Percentiles rank a stretch among this genome's conserved stretches.
These are phyloP conservation scores for Zygotorulaspora chibaensis DNA, from an alignment of 805 yeast genomes.

Conservation along the genomic window DNA sequence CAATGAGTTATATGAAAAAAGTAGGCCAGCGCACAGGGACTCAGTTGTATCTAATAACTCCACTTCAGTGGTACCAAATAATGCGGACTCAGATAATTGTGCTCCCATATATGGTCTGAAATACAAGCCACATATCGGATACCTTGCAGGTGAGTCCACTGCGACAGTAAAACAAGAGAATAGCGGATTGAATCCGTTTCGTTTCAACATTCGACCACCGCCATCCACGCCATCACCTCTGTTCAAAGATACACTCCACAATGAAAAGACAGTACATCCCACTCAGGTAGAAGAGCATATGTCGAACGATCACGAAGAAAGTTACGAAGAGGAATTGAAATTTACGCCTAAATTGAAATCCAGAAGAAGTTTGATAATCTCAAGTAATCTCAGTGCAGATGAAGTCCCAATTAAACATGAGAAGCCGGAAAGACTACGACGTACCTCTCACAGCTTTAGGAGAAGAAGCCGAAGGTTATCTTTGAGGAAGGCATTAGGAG, in stretches of 20 bases:
- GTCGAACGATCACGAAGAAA: conserved; percentile 13
- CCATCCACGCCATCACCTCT: neutral
- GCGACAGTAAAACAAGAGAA: conserved; percentile 14
- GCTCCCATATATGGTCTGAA: conserved; percentile 9
- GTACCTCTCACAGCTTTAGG: neutral
- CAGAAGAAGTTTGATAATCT: conserved; percentile 16
- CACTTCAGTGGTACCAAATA: conserved; percentile 17
- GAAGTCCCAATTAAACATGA: conserved; percentile 6
- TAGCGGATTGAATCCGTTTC: conserved; percentile 8
- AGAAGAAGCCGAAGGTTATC: conserved; percentile 4
- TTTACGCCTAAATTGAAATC: conserved; percentile 26
- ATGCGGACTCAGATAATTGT: conserved; percentile 8
- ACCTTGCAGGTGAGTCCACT: conserved; percentile 6
- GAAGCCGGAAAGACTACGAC: conserved; percentile 1
- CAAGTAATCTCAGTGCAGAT: conserved; percentile 1
- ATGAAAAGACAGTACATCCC: neutral
- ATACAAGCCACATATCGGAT: conserved; percentile 3
- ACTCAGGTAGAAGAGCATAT: neutral
- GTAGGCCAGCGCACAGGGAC: conserved; percentile 16
- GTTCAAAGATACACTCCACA: conserved; percentile 1
- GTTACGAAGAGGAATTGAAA: conserved; percentile 33
- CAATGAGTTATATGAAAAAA: conserved; percentile 22
- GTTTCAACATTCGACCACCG: neutral
- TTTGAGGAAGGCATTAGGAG: conserved; percentile 29
- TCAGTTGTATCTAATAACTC: conserved; percentile 25